Conservation (phyloP, 805 yeast species). For the Starmerella apis region DNA sequence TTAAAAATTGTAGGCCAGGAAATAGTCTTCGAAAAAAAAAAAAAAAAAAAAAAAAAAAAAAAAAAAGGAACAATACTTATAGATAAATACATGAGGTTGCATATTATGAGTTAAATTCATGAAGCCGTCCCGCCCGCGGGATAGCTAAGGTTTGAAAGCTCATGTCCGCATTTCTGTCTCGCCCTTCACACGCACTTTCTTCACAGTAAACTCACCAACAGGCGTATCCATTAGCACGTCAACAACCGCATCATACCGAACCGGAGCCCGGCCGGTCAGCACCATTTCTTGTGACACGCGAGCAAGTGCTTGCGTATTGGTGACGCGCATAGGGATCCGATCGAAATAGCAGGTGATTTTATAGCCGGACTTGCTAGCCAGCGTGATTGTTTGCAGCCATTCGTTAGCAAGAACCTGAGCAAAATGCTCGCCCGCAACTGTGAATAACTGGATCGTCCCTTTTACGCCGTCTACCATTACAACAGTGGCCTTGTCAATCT, state of each 20-base stretch:
- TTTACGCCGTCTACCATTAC: conserved; percentile 34
- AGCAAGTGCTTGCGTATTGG: conserved; percentile 36
- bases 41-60: too few relatives aligned
- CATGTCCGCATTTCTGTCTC: conserved; percentile 18
- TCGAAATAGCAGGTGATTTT: conserved; percentile 35
- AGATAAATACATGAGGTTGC: too few relatives aligned
- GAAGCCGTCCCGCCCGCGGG: background rate
- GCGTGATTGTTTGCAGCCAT: conserved; percentile 39
- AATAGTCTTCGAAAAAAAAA: too few relatives aligned
- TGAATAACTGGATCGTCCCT: conserved; percentile 37
- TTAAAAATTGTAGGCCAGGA: too few relatives aligned
- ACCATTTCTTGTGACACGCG: conserved; percentile 38
- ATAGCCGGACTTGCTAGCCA: conserved; percentile 27
- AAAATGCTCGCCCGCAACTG: conserved; percentile 34
- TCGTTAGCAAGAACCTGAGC: conserved; percentile 35
- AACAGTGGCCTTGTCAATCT: conserved; percentile 22
- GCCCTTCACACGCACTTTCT: conserved; percentile 14
- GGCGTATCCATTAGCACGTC: conserved; percentile 28
- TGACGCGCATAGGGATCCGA: conserved; percentile 38
- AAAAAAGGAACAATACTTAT: too few relatives aligned
- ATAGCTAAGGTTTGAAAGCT: background rate
- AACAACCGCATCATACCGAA: conserved; percentile 34
- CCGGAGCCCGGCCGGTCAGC: conserved; percentile 33
- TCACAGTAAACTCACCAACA: conserved; percentile 13
- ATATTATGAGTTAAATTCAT: too few relatives aligned